These are phyloP conservation scores for Solanum neorickii DNA, from an alignment of 257 asterid genomes.

Conservation along the genomic window DNA sequence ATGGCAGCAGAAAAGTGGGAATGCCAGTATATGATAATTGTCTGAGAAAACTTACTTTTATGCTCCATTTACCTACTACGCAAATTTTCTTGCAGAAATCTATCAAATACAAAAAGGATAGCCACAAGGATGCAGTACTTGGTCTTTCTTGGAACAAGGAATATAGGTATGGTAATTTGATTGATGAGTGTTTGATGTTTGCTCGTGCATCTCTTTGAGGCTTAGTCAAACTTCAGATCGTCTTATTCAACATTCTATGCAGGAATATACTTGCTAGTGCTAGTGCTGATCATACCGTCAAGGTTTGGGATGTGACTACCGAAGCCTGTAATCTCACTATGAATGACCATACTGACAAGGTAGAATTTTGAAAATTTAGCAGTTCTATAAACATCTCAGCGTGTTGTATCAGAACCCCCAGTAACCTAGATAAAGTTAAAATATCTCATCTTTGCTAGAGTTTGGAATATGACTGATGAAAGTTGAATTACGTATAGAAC, in stretches of 20 bases:
- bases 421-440: neutral
- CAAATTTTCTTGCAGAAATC: slow-evolving; percentile 37
- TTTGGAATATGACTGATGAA: neutral
- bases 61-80: neutral
- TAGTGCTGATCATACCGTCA: slow-evolving; percentile 81
- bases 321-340: slow-evolving; percentile 60
- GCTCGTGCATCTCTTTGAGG: neutral
- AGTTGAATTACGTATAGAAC: neutral
- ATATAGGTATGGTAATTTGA: slow-evolving; percentile 37
- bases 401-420: neutral
- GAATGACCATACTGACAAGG: slow-evolving; percentile 88
- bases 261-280: slow-evolving; percentile 93
- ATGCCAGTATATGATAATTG: neutral
- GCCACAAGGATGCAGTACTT: slow-evolving; percentile 82
- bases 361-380: slow-evolving; percentile 1
- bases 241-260: slow-evolving; percentile 7
- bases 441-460: neutral
- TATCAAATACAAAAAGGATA: slow-evolving; percentile 61
- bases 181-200: neutral
- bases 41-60: neutral
- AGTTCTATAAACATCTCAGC: neutral
- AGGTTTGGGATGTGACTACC: slow-evolving; percentile 80
- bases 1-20: too few species aligned
- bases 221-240: neutral
- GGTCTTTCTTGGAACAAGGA: slow-evolving; percentile 98